phyloP scores from a whole-genome alignment of 495 filamentous ascomycete genomes.

The Neurospora africana region DNA sequence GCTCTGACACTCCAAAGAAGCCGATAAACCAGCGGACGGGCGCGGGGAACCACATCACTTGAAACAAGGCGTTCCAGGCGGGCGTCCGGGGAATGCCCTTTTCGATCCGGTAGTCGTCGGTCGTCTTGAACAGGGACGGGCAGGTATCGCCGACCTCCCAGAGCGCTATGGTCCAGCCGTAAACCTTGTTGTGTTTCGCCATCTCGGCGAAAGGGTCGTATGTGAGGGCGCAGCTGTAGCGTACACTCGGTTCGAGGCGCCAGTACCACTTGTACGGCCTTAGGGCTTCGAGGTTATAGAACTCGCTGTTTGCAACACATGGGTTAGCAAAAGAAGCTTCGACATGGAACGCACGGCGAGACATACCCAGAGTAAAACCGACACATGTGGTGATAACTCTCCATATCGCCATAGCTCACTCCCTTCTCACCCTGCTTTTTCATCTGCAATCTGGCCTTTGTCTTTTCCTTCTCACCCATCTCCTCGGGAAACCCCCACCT shows the following conservation, averaged over 20 bases:
- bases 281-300: slow-evolving; percentile 33
- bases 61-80: slow-evolving; percentile 31
- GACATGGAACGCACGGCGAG: background rate
- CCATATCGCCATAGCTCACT: slow-evolving; percentile 97
- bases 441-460: slow-evolving; percentile 71
- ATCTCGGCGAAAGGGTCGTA: slow-evolving; percentile 48
- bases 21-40: slow-evolving; percentile 26
- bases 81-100: slow-evolving; percentile 20
- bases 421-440: slow-evolving; percentile 75
- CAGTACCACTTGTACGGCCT: slow-evolving; percentile 43
- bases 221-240: slow-evolving; percentile 42
- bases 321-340: background rate
- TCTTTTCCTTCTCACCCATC: slow-evolving; percentile 57
- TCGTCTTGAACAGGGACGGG: slow-evolving; percentile 37
- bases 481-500: slow-evolving; percentile 93
- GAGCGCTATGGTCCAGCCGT: slow-evolving; percentile 43
- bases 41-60: slow-evolving; percentile 30
- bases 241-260: slow-evolving; percentile 43
- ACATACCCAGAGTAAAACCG: slow-evolving; percentile 89
- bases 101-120: slow-evolving; percentile 32
- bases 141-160: slow-evolving; percentile 40
- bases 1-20: slow-evolving; percentile 22
- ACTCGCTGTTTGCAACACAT: slow-evolving; percentile 42
- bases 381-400: slow-evolving; percentile 96
- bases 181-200: slow-evolving; percentile 39